Percentiles rank a stretch among this genome's conserved stretches.
Evolutionary conservation across 2,329 filamentous ascomycete species (phyloP).

Genomic region (Xylaria digitata): DNA sequence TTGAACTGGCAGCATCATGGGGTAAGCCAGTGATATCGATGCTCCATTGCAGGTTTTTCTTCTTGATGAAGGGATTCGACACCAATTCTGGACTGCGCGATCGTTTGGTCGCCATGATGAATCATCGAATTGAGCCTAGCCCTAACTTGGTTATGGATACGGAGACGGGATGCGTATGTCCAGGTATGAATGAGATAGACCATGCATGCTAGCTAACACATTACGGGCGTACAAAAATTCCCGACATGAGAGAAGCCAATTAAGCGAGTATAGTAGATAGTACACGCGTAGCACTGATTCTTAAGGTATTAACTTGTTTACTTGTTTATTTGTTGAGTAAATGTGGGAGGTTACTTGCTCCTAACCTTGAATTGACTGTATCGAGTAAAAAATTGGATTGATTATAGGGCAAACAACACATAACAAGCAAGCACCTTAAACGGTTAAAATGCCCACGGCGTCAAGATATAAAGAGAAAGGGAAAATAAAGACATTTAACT

Average conservation of each 20-base stretch:
- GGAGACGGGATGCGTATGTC: not conserved
- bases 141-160: too few species aligned
- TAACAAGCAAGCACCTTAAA: too few species aligned
- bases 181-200: not conserved
- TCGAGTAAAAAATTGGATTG: too few species aligned
- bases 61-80: slow-evolving; percentile 61
- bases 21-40: slow-evolving; percentile 45
- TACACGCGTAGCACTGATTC: not conserved
- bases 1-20: slow-evolving; percentile 31
- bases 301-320: not conserved
- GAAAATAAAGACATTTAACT: too few species aligned
- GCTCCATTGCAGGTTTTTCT: slow-evolving; percentile 58
- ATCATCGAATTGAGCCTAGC: not conserved
- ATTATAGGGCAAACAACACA: too few species aligned
- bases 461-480: too few species aligned
- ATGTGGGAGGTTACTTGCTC: too few species aligned
- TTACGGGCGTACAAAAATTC: not conserved
- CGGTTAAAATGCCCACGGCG: too few species aligned
- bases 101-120: slow-evolving; percentile 49
- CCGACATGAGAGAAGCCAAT: too few species aligned
- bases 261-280: too few species aligned
- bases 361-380: too few species aligned
- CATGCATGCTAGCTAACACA: not conserved
- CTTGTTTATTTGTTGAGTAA: not conserved
- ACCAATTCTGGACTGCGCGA: slow-evolving; percentile 52